These are phyloP conservation scores for Cryptococcus sp. DNA, from an alignment of 1,284 basidiomycete genomes.

Conservation along the genomic window DNA sequence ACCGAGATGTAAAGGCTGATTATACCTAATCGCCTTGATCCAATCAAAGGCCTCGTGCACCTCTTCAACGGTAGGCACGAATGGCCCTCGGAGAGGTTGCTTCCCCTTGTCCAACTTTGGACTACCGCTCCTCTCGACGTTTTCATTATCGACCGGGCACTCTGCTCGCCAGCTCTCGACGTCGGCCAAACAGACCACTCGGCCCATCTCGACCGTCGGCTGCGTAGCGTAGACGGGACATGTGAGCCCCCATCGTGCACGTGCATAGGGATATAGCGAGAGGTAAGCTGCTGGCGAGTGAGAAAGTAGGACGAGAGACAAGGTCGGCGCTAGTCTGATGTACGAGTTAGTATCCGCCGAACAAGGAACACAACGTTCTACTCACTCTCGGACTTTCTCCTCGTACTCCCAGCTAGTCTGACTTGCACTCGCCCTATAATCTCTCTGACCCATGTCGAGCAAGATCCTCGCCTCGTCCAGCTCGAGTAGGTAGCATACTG, in stretches of 20 bases:
- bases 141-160: constrained; percentile 61
- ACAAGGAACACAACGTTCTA: constrained; percentile 1
- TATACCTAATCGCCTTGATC: constrained; percentile 89
- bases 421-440: constrained; percentile 41
- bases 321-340: constrained; percentile 76
- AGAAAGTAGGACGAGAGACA: constrained; percentile 63
- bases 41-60: constrained; percentile 94
- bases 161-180: constrained; percentile 76
- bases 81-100: constrained; percentile 45
- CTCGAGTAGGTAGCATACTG: constrained; percentile 75
- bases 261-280: constrained; percentile 88
- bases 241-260: constrained; percentile 80
- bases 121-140: not conserved
- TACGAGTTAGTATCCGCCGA: constrained; percentile 28
- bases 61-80: constrained; percentile 69
- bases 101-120: constrained; percentile 37
- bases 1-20: constrained; percentile 92
- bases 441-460: constrained; percentile 77
- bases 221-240: constrained; percentile 95
- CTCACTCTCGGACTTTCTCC: constrained; percentile 53
- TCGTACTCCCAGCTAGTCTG: constrained; percentile 51
- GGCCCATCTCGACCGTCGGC: constrained; percentile 94
- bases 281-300: constrained; percentile 88
- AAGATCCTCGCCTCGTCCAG: constrained; percentile 93
- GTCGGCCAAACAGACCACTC: constrained; percentile 83